Evolutionary conservation across 495 filamentous ascomycete genomes (phyloP), one percentile per base, ranked within the genome.

Genomic region (Hyaloscypha finlandica): DNA sequence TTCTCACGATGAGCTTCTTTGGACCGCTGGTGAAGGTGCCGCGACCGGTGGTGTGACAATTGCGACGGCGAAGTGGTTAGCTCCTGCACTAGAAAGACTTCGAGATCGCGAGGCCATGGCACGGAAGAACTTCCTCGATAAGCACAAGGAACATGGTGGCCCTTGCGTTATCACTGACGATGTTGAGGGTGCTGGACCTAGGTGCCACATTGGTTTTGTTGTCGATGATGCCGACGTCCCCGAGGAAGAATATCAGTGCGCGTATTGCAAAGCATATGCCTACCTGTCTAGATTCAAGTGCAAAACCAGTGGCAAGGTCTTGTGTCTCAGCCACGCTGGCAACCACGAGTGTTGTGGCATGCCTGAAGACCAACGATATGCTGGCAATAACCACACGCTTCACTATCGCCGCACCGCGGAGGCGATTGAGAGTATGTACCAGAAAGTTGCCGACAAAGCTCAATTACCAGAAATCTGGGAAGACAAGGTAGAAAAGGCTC

Each of bases 1-100:
- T 76, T 97, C 95, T 3, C 95, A 99, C 65, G 95, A 99, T 75
- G 95, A 98, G 76, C 78, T 99, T n/a, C 81, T 99, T 6, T 88
- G 96, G 75, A 96, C 95, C 2, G 95, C 93, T 9, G 82, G 82
- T 1, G 84, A 86, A 59, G 83, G 83, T 4, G 76, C 80, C 66
- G 90, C 90, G 29, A 83, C 83, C 45, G 84, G 89, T 48, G 91
- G 95, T 68, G 83, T 90, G 42, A 90, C 91, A 0, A 98, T 99
- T 63, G 90, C 93, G 69, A 97, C 94, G 20, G 93, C 95, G 2
- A 96, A 94, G 77, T 99, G 95, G 86, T 83, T 99, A 48, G 90
- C 90, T 2, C 94, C 94, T 3, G 95, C 95, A 20, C 79, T 99
- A 48, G 88, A 90, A 57, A 86, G 89, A 65, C 89, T 95, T 71